These are phyloP conservation scores for Auxenochlorella protothecoides DNA, from an alignment of 139 green algal species.

Conservation along the genomic window DNA sequence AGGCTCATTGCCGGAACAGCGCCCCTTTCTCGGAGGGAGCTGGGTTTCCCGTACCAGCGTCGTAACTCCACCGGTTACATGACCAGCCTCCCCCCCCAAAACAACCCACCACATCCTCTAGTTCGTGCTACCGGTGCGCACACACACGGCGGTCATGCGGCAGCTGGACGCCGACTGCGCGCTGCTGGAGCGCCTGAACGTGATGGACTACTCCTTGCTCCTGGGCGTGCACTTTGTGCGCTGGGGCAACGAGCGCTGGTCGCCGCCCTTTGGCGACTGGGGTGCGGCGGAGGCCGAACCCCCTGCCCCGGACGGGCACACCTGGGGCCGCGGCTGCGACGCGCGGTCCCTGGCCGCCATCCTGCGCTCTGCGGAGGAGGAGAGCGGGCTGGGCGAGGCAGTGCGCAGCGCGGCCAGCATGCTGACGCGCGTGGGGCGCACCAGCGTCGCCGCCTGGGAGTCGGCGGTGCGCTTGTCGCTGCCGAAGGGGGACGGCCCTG, in stretches of 20 bases:
- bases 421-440: too few relatives aligned
- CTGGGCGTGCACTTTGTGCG: constrained; percentile 40
- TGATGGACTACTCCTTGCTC: constrained; percentile 81
- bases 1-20: neutral
- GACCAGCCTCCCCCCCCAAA: too few relatives aligned
- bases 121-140: neutral
- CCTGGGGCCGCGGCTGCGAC: too few relatives aligned
- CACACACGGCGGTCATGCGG: constrained; percentile 16
- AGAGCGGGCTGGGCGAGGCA: too few relatives aligned
- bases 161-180: constrained; percentile 49
- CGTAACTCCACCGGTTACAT: neutral
- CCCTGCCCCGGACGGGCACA: too few relatives aligned
- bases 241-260: neutral
- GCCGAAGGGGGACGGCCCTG: too few relatives aligned
- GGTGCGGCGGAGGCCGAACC: neutral
- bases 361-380: too few relatives aligned
- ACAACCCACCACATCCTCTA: neutral
- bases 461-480: too few relatives aligned
- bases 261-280: neutral
- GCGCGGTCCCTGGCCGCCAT: too few relatives aligned
- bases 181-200: constrained; percentile 45
- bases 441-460: too few relatives aligned
- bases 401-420: too few relatives aligned
- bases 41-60: neutral
- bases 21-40: neutral